These are phyloP conservation scores for Pelargonium nanum DNA, from an alignment of 345 rosid genomes.

Conservation along the genomic window DNA sequence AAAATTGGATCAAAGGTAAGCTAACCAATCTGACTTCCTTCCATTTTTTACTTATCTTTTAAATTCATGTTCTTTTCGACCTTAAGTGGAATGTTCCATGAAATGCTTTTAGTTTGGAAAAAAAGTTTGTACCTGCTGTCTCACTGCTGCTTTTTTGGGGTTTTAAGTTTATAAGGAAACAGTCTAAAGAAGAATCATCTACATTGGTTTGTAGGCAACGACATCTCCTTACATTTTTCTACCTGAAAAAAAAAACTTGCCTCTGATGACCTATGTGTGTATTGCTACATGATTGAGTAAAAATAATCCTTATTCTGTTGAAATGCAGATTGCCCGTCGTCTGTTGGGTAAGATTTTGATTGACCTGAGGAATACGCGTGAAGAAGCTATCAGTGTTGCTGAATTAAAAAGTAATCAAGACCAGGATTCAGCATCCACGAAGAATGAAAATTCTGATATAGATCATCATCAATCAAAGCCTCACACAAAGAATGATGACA, in stretches of 20 bases:
- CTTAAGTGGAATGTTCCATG: too few species aligned
- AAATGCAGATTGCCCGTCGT: constrained; percentile 76
- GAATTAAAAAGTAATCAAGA: constrained; percentile 72
- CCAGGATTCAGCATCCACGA: constrained; percentile 30
- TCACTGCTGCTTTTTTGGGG: too few species aligned
- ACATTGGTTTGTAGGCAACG: not conserved
- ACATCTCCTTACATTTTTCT: too few species aligned
- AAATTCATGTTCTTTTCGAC: too few species aligned
- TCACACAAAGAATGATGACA: constrained; percentile 44
- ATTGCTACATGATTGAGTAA: not conserved
- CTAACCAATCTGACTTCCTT: not conserved
- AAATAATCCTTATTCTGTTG: not conserved
- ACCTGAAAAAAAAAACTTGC: too few species aligned
- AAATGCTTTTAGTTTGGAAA: too few species aligned
- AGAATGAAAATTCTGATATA: constrained; percentile 40
- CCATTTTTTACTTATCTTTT: too few species aligned
- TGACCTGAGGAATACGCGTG: constrained; percentile 92
- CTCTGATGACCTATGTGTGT: not conserved
- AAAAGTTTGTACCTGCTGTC: too few species aligned
- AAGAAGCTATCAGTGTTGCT: constrained; percentile 91
- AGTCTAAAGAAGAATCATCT: not conserved
- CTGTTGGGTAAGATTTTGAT: constrained; percentile 92
- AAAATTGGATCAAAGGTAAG: constrained; percentile 92
- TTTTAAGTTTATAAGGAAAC: not conserved
- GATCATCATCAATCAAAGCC: constrained; percentile 48